These are phyloP conservation scores for Cyanodermella asteris DNA, from an alignment of 2,329 filamentous ascomycete species.

Conservation along the genomic window DNA sequence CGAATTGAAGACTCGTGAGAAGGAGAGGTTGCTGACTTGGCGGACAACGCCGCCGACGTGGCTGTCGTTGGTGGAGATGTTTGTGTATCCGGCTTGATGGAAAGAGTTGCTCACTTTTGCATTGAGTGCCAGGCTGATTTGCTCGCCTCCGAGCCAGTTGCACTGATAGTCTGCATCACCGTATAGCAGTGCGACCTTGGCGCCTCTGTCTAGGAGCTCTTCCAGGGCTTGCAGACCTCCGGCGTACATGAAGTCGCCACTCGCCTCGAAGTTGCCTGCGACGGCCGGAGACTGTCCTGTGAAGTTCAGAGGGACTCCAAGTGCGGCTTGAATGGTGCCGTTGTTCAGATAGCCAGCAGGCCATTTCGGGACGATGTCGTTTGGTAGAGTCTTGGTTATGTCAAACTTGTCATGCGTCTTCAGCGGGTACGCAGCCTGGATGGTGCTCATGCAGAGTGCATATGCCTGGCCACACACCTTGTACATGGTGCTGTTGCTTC, in stretches of 20 bases:
- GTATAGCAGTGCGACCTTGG: slow-evolving; percentile 35
- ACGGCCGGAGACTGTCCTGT: slow-evolving; percentile 24
- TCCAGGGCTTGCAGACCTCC: slow-evolving; percentile 24
- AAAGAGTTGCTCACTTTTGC: slow-evolving; percentile 20
- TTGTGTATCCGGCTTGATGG: slow-evolving; percentile 20
- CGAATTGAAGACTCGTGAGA: slow-evolving; percentile 18
- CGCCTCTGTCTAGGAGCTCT: slow-evolving; percentile 32
- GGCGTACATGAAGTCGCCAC: slow-evolving; percentile 28
- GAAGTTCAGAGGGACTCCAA: slow-evolving; percentile 40
- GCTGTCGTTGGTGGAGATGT: slow-evolving; percentile 13
- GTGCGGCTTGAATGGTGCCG: slow-evolving; percentile 31
- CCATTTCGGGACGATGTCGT: slow-evolving; percentile 31
- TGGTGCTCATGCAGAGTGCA: slow-evolving; percentile 21
- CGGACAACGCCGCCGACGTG: slow-evolving; percentile 20
- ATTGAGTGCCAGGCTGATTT: slow-evolving; percentile 22
- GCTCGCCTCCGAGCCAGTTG: slow-evolving; percentile 30
- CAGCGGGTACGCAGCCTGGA: slow-evolving; percentile 23
- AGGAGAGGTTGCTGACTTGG: slow-evolving; percentile 19
- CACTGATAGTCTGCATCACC: slow-evolving; percentile 35
- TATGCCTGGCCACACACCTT: slow-evolving; percentile 22
- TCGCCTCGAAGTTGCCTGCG: slow-evolving; percentile 21
- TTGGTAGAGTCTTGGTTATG: slow-evolving; percentile 27
- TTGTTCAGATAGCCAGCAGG: slow-evolving; percentile 35
- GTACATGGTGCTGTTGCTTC: slow-evolving; percentile 24
- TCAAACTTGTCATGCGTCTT: slow-evolving; percentile 33